Evolutionary conservation across 345 rosid species (phyloP).

Genomic region (Litchi chinensis): DNA sequence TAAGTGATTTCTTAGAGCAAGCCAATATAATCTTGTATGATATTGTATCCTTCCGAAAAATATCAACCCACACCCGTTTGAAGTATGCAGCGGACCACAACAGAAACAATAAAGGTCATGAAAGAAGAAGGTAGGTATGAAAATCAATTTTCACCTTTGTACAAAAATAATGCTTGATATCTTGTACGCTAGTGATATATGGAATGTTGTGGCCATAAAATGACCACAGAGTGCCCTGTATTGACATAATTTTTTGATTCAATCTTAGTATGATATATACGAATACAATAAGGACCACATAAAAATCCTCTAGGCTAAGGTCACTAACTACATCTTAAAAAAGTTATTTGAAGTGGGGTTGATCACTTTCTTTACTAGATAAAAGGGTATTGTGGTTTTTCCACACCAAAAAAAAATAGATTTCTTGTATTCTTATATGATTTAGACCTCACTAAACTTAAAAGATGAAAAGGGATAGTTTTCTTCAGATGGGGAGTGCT

Average conservation of each 20-base stretch:
- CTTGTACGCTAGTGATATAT: background rate
- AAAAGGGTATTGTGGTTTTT: background rate
- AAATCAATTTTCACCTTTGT: slow-evolving; percentile 8
- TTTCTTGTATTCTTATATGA: slow-evolving; percentile 30
- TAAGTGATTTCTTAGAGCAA: background rate
- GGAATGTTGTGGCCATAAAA: slow-evolving; percentile 34
- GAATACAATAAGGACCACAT: slow-evolving; percentile 19
- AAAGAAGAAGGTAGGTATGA: slow-evolving; percentile 14
- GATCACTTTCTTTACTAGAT: slow-evolving; percentile 25
- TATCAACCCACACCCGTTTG: background rate
- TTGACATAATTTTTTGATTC: slow-evolving; percentile 17
- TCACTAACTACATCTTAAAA: background rate
- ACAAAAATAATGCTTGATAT: slow-evolving; percentile 9
- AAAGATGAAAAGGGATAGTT: slow-evolving; percentile 20
- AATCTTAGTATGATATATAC: background rate
- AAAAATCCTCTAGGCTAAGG: slow-evolving; percentile 4
- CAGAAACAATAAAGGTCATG: background rate
- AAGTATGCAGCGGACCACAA: slow-evolving; percentile 3
- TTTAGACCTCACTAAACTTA: slow-evolving; percentile 24
- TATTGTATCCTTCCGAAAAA: background rate
- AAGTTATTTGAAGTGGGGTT: slow-evolving; percentile 1
- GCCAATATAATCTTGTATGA: background rate
- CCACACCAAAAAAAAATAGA: background rate
- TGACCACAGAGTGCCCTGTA: slow-evolving; percentile 26
- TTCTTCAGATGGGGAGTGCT: background rate